Base-by-base conservation (phyloP, 2,329 filamentous ascomycete species). In the Aureobasidium sp. region DNA sequence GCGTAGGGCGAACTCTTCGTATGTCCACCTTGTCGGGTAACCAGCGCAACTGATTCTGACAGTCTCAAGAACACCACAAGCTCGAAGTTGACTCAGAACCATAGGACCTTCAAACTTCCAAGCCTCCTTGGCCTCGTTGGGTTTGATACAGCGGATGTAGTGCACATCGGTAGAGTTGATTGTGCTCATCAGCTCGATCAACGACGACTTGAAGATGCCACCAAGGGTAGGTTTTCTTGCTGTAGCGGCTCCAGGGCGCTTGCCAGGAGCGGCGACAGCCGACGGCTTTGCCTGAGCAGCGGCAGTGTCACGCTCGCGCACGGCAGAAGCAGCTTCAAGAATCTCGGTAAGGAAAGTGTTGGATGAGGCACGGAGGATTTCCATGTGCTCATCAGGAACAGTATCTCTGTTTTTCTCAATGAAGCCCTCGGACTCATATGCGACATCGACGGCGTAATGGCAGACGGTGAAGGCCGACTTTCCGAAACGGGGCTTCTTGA, bases 391-490 rank as follows among this genome's bases (percentile, higher is more conserved):
- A 66, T 98, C 93, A 5, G 93, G 93, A 41, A 98, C 93, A 17
- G 94, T 98, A 70, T 98, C 93, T 69, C 93, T 84, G 71, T 98
- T 98, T 80, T 98, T 98, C 70, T 98, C 94, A 64, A 98, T 96
- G 72, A 98, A 98, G 41, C 93, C 93, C 63, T 98, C 93, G 1
- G 91, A 97, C 71, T 98, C 93, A 68, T 98, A 98, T 16, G 91
- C 97, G 62, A 98, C 93, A 64, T 98, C 93, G 54, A 98, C 79
- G 49, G 93, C 93, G 71, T 98, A 98, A 72, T 98, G 94, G 70
- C 91, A 97, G 58, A 98, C 90, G 6, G 93, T 97, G 73, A 98
- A 98, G 1, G 93, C 80, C 12, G 90, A 95, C 72, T 97, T 97
- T 61, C 93, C 93, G 63, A 98, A 98, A 54, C 93, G 82, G 6